phyloP scores from a whole-genome alignment of 2,329 filamentous ascomycete genomes.

The Penicillium occitanis region DNA sequence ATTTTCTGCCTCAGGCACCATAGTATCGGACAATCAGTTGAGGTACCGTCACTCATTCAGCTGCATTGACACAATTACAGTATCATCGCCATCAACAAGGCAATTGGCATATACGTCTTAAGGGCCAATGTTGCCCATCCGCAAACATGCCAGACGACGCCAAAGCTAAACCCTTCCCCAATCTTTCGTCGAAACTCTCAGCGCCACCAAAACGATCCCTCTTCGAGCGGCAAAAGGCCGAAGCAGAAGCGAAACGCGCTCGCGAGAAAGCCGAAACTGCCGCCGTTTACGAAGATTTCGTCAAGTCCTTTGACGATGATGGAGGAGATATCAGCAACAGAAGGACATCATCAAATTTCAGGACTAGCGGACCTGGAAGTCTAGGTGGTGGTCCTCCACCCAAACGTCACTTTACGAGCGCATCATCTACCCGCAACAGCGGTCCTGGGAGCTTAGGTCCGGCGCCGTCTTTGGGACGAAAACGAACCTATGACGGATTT shows the following conservation, averaged over 20 bases:
- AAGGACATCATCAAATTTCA: conserved; percentile 24
- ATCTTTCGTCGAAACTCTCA: conserved; percentile 73
- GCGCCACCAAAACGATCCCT: conserved; percentile 79
- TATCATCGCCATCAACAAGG: neutral
- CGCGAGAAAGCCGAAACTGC: conserved; percentile 84
- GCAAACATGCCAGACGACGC: conserved; percentile 40
- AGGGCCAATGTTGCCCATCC: conserved; percentile 1
- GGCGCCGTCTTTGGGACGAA: conserved; percentile 42
- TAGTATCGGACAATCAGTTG: neutral
- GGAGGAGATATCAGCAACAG: conserved; percentile 26
- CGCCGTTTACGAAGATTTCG: conserved; percentile 81
- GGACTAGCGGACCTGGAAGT: conserved; percentile 30
- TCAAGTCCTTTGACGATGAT: conserved; percentile 65
- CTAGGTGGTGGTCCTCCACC: conserved; percentile 40
- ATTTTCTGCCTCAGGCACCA: neutral
- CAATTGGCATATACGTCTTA: neutral
- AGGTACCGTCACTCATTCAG: neutral
- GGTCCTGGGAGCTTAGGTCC: conserved; percentile 52
- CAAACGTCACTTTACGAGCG: conserved; percentile 63
- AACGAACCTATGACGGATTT: conserved; percentile 46
- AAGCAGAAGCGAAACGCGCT: conserved; percentile 82
- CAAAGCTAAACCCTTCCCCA: conserved; percentile 58
- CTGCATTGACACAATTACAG: neutral
- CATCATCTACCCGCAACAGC: conserved; percentile 46
- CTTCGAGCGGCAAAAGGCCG: conserved; percentile 84